Base-by-base conservation (phyloP, 208 protist species). In the Crithidia fasciculata region DNA sequence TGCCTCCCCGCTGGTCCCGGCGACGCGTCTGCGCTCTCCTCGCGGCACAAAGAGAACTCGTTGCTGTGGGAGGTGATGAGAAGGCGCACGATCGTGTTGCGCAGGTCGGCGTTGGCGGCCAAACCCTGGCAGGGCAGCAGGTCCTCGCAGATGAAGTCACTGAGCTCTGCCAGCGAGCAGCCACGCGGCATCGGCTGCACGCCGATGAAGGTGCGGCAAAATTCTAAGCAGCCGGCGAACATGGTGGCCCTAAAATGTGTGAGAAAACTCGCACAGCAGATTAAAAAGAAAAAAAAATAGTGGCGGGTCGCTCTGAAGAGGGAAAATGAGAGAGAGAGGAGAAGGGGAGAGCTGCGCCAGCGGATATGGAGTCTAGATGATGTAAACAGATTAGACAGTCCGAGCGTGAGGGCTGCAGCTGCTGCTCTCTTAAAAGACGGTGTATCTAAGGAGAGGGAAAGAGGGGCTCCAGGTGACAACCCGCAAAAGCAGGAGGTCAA, bases 81-180 rank as follows among this genome's bases (percentile, higher is more conserved):
- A 13, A 91, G 81, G 10, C 79, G 71, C 8, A 90, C 61, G 19
- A 96, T 74, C 16, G 80, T 83, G 53, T 83, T 67, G 61, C 82
- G 86, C 67, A 93, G 77, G 0, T 73, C 74, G 2, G 62, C 50
- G 72, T 86, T 88, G 3, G 62, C 56, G 2, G 69, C 66, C 72
- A 82, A 87, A 0, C 82, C 85, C 45, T 82, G 84, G 62, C 71
- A 83, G 9, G 92, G 89, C 8, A 94, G 53, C 7, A 94, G 62
- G 61, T 96, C 92, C 4, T 69, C 45, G 43, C 71, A 73, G n/a
- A 96, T 69, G 71, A 91, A 93, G 50, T 92, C 88, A 37, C 83
- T 74, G n/a, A 96, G 74, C 56, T 85, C 79, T 2, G 69, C 74
- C 2, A 83, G 77, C 37, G 68, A 81, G 77, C 86, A 91, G 39